Base-by-base conservation (phyloP, 257 asterid genomes). In the Thymus mandschuricus region DNA sequence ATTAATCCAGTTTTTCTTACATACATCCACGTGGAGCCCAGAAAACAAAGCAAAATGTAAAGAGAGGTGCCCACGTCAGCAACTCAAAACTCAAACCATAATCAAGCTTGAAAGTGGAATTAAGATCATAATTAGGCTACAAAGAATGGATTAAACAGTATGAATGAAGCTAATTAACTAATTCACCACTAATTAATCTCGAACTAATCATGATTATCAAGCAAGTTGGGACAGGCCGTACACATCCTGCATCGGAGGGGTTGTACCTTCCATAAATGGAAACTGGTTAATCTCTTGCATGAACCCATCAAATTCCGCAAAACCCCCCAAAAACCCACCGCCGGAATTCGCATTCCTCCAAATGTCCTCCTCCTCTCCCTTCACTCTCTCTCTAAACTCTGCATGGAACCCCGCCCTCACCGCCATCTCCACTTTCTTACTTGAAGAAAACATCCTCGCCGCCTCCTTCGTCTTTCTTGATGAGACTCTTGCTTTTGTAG, bases 281-380 rank as follows among this genome's bases (percentile, higher is more conserved):
- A 81, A 79, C 60, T 80, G 79, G 58, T 80, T 78, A 28, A 86
- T 44, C 46, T 90, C 90, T 27, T 82, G 87, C 89, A 87, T 75
- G 74, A 88, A 86, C 0, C 87, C 94, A 60, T 83, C 90, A 58
- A 79, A 76, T 48, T 89, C 96, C 15, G 78, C 68, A 73, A 88
- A 87, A 38, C 84, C 87, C 41, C 92, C 86, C 80, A 92, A 80
- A 55, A 85, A 90, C 0, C 96, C 92, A 34, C 84, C 97, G 0
- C 89, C 92, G 0, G 88, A 80, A 71, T 92, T 80, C 3, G 91
- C 92, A 64, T 71, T 72, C 0, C 82, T 78, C 92, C 97, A 85
- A 11, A 88, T 90, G 49, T 92, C 97, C 35, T 92, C 96, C 41
- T 92, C 97, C 73, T 89, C 98, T 3, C 84, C 98, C n/a, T 88